Percentiles rank a stretch among this genome's conserved stretches.
phyloP scores from a whole-genome alignment of 495 filamentous ascomycete species.

The Penicillium pancosmium region DNA sequence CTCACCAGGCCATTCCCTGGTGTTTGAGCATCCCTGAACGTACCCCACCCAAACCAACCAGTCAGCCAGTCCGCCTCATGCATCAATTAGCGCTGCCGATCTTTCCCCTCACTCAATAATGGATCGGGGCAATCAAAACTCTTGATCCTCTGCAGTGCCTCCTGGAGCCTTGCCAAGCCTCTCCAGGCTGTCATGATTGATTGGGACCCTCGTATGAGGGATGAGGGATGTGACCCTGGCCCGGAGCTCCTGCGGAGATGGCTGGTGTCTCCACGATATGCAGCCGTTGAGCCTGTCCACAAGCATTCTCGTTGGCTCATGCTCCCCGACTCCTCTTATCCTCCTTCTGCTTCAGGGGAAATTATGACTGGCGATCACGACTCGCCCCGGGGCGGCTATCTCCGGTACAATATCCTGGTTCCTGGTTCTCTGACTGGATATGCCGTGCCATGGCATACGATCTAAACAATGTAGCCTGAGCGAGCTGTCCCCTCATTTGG shows the following conservation, averaged over 20 bases:
- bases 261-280: slow-evolving; percentile 16
- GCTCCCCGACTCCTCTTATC: slow-evolving; percentile 10
- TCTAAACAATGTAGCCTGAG: neutral
- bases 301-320: slow-evolving; percentile 3
- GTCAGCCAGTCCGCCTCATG: neutral
- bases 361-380: slow-evolving; percentile 8
- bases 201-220: slow-evolving; percentile 12
- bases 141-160: slow-evolving; percentile 8
- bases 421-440: neutral
- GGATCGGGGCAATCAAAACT: slow-evolving; percentile 7
- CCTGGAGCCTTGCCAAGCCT: slow-evolving; percentile 11
- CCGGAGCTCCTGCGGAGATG: slow-evolving; percentile 33
- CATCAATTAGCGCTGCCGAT: slow-evolving; percentile 14
- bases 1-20: neutral
- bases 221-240: slow-evolving; percentile 22
- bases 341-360: slow-evolving; percentile 8
- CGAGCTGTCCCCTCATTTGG: neutral
- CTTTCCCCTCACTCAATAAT: slow-evolving; percentile 18
- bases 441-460: neutral
- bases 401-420: neutral
- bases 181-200: slow-evolving; percentile 7
- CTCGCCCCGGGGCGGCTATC: slow-evolving; percentile 9
- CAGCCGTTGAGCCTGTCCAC: slow-evolving; percentile 2
- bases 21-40: neutral
- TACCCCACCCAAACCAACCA: neutral